Base-by-base conservation (phyloP, 2,329 filamentous ascomycete species). In the Paraphoma sp. region DNA sequence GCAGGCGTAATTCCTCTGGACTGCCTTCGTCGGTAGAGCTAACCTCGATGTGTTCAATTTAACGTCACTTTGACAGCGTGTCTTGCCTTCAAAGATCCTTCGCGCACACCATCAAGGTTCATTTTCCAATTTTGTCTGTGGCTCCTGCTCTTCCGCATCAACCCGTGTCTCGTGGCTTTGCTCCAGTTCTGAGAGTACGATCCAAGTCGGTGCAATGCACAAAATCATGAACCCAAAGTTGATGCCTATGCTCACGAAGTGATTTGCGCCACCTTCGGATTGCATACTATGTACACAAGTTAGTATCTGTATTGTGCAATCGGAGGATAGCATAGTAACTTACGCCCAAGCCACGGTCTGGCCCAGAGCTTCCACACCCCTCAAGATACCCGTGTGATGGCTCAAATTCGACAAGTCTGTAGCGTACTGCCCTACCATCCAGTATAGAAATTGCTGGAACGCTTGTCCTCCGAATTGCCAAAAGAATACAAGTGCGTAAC, bases 341-440 rank as follows among this genome's bases (percentile, higher is more conserved):
- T 67, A 70, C 67, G 73, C 73, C 73, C 73, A 75, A 28, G 73
- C 72, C 17, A 75, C 65, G 2, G 73, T 75, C 60, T 75, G 73
- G 0, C 73, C 73, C 23, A 75, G 54, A 1, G 73, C 73, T 52
- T 75, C 73, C 0, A 72, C 63, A 55, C 73, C 73, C 45, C 73
- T 59, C 38, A 75, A 50, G n/a, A 75, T 75, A 51, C 72, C 72
- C n/a, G 71, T 73, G 45, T 72, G 69, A 59, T 74, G 72, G 12
- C 66, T 70, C 40, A 74, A 36, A 23, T 69, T 70, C 3, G 66
- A 70, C 0, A 75, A 56, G 53, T 74, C 65, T 1, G 70, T 74
- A 1, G 73, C 69, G 38, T 75, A 75, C 57, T 75, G 73, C n/a
- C 73, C 73, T 5, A 75, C 67, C 3, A 75, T 53, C 73, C 73